A percentile compares a stretch with the other conserved stretches of the same genome.
These are phyloP conservation scores for Dothiorella sarmentorum DNA, from an alignment of 2,329 filamentous ascomycete species.

Conservation along the genomic window DNA sequence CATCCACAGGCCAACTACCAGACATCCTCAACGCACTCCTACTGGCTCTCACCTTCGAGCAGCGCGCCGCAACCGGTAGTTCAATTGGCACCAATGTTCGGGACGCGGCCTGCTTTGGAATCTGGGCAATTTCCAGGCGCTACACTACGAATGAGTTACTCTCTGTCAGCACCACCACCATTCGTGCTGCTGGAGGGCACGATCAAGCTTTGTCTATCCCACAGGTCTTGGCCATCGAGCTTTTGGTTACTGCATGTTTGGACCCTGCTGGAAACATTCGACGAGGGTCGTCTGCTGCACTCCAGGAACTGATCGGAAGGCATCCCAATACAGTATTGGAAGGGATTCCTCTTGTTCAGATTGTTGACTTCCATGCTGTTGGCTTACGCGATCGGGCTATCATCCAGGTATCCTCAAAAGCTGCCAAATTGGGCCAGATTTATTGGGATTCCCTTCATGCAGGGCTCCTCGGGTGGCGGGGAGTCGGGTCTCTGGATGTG, in stretches of 20 bases:
- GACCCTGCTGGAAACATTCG: constrained; percentile 93
- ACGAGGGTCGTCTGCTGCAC: constrained; percentile 83
- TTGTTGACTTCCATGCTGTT: constrained; percentile 89
- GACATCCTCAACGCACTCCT: constrained; percentile 74
- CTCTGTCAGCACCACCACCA: constrained; percentile 49
- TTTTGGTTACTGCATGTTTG: constrained; percentile 77
- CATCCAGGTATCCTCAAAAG: constrained; percentile 67
- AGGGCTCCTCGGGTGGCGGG: constrained; percentile 78
- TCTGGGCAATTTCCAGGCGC: constrained; percentile 86
- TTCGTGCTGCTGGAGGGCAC: constrained; percentile 40
- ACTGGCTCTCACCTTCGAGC: constrained; percentile 81
- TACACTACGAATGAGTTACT: constrained; percentile 79
- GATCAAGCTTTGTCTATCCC: constrained; percentile 50
- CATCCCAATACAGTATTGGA: constrained; percentile 80
- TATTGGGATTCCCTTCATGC: constrained; percentile 69
- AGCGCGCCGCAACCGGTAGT: constrained; percentile 77
- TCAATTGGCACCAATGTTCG: constrained; percentile 86
- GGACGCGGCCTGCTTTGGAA: constrained; percentile 92
- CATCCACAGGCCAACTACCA: constrained; percentile 66
- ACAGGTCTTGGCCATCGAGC: constrained; percentile 74
- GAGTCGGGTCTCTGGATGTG: constrained; percentile 75
- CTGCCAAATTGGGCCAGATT: constrained; percentile 59
- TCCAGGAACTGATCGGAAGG: constrained; percentile 90
- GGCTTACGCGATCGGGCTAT: constrained; percentile 82
- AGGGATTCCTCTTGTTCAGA: constrained; percentile 83